Conservation (phyloP, 176 grass and related monocot species). For the Puya raimondii region DNA sequence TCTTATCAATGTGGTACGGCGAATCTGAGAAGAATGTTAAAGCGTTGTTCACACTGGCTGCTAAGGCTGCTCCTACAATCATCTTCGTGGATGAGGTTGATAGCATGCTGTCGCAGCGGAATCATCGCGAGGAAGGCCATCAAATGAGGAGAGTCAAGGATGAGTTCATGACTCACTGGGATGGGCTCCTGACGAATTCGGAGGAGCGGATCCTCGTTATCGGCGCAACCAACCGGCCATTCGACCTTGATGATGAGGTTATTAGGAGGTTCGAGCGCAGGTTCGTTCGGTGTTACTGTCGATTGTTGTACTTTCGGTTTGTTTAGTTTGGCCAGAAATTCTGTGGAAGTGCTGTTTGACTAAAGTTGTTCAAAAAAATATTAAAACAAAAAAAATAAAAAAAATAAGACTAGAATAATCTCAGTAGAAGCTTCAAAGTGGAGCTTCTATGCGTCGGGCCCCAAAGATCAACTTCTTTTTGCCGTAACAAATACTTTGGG, state of each 20-base stretch:
- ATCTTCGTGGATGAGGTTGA: conserved; percentile 99
- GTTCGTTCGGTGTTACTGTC: not conserved
- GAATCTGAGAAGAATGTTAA: conserved; percentile 92
- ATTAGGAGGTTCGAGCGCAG: conserved; percentile 61
- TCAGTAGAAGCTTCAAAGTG: too few species aligned
- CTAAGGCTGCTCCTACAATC: conserved; percentile 64
- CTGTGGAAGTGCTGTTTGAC: too few species aligned
- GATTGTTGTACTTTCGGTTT: not conserved
- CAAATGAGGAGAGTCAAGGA: conserved; percentile 89
- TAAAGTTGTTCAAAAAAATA: too few species aligned
- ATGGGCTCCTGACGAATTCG: conserved; percentile 80
- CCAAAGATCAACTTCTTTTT: too few species aligned
- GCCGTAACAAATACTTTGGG: too few species aligned
- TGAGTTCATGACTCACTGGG: conserved; percentile 97
- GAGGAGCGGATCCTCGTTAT: conserved; percentile 94
- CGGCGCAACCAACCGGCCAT: conserved; percentile 89
- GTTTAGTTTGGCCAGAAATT: too few species aligned
- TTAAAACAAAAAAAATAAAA: too few species aligned
- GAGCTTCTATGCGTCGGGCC: too few species aligned
- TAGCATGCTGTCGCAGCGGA: conserved; percentile 82
- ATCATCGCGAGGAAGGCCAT: conserved; percentile 67
- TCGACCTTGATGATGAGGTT: conserved; percentile 93
- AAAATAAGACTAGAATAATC: too few species aligned
- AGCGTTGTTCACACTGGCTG: conserved; percentile 87
- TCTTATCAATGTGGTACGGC: conserved; percentile 58